phyloP scores from a whole-genome alignment of 495 filamentous ascomycete genomes.

The Podospora comata region DNA sequence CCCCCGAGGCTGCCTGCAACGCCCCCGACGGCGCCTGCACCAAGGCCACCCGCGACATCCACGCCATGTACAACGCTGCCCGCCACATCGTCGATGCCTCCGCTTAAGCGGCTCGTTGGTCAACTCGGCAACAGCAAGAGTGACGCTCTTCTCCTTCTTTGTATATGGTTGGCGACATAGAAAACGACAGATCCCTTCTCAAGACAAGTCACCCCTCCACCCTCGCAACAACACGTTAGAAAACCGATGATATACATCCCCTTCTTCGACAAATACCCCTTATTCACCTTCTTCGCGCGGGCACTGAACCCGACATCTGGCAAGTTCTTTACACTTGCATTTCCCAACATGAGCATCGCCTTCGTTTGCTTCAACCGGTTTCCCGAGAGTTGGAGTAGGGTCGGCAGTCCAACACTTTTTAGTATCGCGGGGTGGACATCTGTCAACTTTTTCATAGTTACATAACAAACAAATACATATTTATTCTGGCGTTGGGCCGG shows the following conservation, averaged over 20 bases:
- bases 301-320: slow-evolving; percentile 4
- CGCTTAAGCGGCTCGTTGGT: slow-evolving; percentile 2
- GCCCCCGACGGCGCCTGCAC: slow-evolving; percentile 31
- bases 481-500: slow-evolving; percentile 9
- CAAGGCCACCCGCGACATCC: slow-evolving; percentile 37
- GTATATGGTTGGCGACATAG: slow-evolving; percentile 2
- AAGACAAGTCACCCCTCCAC: background rate
- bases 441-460: slow-evolving; percentile 1
- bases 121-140: background rate
- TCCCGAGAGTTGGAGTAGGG: background rate
- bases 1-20: slow-evolving; percentile 29
- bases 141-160: slow-evolving; percentile 5
- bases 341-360: slow-evolving; percentile 11
- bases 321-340: slow-evolving; percentile 2
- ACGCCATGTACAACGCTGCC: slow-evolving; percentile 34
- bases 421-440: background rate
- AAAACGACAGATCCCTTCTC: background rate
- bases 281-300: slow-evolving; percentile 3
- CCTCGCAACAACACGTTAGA: background rate
- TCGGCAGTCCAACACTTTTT: slow-evolving; percentile 3
- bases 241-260: slow-evolving; percentile 3
- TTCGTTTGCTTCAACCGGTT: background rate
- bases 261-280: background rate
- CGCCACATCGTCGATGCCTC: slow-evolving; percentile 33
- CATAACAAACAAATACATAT: slow-evolving; percentile 2